Conservation (phyloP, 2,329 filamentous ascomycete species). For the Fusarium tupiense region DNA sequence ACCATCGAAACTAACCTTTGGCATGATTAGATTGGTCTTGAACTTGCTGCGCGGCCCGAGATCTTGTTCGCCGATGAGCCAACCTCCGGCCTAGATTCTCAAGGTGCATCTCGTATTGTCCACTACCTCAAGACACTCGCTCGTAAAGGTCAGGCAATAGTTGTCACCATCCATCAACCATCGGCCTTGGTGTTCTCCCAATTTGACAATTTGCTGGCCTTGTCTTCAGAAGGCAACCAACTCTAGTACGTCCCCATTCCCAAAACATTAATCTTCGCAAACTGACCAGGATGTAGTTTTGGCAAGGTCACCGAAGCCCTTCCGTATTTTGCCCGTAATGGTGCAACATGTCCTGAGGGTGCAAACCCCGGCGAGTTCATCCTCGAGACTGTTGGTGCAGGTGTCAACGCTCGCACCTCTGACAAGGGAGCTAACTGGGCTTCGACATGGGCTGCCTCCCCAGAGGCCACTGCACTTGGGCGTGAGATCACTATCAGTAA, state of each 20-base stretch:
- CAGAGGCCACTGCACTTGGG: not conserved
- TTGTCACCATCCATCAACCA: not conserved
- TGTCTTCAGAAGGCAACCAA: not conserved
- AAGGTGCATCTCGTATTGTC: not conserved
- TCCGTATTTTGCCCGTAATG: not conserved
- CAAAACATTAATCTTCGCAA: accelerated
- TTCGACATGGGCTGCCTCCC: not conserved
- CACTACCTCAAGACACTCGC: not conserved
- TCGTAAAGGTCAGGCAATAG: not conserved
- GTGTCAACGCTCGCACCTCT: not conserved
- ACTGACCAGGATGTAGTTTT: not conserved
- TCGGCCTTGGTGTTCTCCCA: not conserved
- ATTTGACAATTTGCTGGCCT: not conserved
- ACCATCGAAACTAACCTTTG: not conserved
- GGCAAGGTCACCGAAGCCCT: not conserved
- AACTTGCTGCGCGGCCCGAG: not conserved
- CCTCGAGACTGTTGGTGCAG: not conserved
- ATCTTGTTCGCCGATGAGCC: not conserved
- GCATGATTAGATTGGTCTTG: not conserved
- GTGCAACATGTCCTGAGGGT: not conserved
- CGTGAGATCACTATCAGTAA: not conserved
- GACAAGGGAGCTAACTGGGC: not conserved
- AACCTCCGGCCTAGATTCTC: not conserved
- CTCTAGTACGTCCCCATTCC: not conserved
- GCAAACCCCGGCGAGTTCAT: not conserved